phyloP scores from a whole-genome alignment of 768 basidiomycete species.

The Cyclocybe aegerita region DNA sequence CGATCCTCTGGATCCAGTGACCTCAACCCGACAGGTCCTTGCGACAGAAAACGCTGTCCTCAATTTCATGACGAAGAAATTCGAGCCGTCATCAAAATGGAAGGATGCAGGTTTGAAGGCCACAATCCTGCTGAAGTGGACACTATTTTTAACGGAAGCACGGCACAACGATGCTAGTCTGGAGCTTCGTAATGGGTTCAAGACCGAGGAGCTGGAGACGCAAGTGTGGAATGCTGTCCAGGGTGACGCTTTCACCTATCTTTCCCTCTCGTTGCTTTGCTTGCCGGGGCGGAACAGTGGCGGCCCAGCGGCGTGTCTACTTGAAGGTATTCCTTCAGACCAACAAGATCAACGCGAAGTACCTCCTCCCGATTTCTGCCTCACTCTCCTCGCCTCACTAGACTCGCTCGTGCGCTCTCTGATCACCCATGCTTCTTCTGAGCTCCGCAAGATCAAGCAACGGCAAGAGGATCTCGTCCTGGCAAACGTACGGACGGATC shows the following conservation, averaged over 20 bases:
- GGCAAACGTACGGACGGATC: constrained; percentile 63
- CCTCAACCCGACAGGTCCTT: constrained; percentile 45
- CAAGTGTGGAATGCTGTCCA: constrained; percentile 84
- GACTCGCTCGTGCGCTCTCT: constrained; percentile 72
- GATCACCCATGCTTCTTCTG: constrained; percentile 76
- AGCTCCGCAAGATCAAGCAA: constrained; percentile 84
- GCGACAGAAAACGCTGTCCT: constrained; percentile 48
- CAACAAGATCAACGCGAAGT: constrained; percentile 46
- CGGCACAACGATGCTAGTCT: constrained; percentile 67
- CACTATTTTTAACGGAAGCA: constrained; percentile 77
- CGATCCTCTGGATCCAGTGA: constrained; percentile 49
- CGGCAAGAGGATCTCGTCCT: constrained; percentile 83
- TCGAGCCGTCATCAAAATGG: constrained; percentile 58
- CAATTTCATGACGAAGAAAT: constrained; percentile 57
- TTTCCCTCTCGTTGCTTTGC: constrained; percentile 58
- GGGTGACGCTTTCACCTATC: constrained; percentile 76
- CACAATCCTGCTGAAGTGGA: constrained; percentile 81
- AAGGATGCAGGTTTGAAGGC: constrained; percentile 71
- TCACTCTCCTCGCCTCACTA: constrained; percentile 56
- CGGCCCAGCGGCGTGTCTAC: constrained; percentile 32
- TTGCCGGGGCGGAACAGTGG: constrained; percentile 45
- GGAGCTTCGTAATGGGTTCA: constrained; percentile 64
- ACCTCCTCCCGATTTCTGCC: constrained; percentile 52
- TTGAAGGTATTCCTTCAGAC: constrained; percentile 32
- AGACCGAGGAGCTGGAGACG: constrained; percentile 76